These are phyloP conservation scores for Komagataea norvegica DNA, from an alignment of 1,139 yeast genomes.

Conservation along the genomic window DNA sequence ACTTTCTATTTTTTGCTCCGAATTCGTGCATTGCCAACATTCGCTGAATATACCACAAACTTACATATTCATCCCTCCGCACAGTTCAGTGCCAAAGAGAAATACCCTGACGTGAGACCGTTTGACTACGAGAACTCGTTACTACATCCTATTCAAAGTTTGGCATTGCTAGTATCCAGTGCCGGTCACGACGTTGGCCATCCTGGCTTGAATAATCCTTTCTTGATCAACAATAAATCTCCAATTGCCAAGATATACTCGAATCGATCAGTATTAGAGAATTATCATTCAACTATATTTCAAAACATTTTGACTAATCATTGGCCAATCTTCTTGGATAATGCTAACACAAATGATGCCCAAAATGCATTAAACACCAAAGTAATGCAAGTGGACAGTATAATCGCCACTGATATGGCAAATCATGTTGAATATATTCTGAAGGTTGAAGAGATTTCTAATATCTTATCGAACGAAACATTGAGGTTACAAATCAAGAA, in stretches of 20 bases:
- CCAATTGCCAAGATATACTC: slow-evolving; percentile 62
- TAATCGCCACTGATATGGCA: slow-evolving; percentile 93
- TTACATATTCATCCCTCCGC: slow-evolving; percentile 16
- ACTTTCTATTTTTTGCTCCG: slow-evolving; percentile 59
- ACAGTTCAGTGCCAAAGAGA: slow-evolving; percentile 1
- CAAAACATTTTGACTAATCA: slow-evolving; percentile 50
- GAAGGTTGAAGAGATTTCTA: slow-evolving; percentile 32
- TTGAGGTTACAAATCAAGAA: slow-evolving; percentile 15
- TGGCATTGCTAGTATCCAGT: slow-evolving; percentile 71
- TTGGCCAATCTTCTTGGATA: slow-evolving; percentile 53
- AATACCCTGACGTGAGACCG: background rate
- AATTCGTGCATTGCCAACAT: slow-evolving; percentile 36
- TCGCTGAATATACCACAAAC: slow-evolving; percentile 18
- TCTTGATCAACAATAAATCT: slow-evolving; percentile 56
- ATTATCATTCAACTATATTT: slow-evolving; percentile 76
- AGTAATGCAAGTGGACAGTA: slow-evolving; percentile 40
- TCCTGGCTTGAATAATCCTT: slow-evolving; percentile 87
- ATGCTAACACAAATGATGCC: slow-evolving; percentile 14
- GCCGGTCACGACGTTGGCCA: slow-evolving; percentile 96
- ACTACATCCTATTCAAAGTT: slow-evolving; percentile 44
- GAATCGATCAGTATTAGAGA: slow-evolving; percentile 72
- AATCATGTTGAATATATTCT: slow-evolving; percentile 73
- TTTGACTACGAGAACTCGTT: slow-evolving; percentile 19
- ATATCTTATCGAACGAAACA: slow-evolving; percentile 17
- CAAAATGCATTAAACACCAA: slow-evolving; percentile 20